Conservation (phyloP, 371 early-diverging fungal genomes). For the Apophysomyces ossiformis region DNA sequence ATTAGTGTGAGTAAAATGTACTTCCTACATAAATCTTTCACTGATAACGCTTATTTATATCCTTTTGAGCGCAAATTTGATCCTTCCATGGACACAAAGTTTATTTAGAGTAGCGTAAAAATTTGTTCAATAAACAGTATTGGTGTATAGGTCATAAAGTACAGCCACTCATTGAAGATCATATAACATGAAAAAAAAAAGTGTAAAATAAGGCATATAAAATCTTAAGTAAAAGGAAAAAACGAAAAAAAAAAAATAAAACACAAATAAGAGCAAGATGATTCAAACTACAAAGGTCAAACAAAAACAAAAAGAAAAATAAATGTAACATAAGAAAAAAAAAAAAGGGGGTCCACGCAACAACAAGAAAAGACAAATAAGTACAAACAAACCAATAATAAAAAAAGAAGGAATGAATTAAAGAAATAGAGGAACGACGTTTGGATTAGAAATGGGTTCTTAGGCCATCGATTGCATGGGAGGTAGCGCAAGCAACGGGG, state of each 20-base stretch:
- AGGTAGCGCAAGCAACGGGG: background rate
- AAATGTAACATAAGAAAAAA: background rate
- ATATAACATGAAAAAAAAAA: background rate
- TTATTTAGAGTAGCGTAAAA: too few relatives aligned
- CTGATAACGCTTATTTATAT: too few relatives aligned
- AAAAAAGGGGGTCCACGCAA: background rate
- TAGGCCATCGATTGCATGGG: background rate
- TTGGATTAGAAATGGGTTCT: background rate
- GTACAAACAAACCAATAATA: too few relatives aligned
- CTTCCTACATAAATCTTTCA: too few relatives aligned
- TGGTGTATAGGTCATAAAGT: background rate
- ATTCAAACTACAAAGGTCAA: background rate
- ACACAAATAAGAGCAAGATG: background rate
- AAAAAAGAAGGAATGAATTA: too few relatives aligned
- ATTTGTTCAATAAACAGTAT: background rate
- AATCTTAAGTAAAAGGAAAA: background rate
- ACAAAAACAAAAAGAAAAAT: background rate
- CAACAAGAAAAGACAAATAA: background rate
- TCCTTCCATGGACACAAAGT: too few relatives aligned
- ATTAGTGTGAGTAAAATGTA: background rate
- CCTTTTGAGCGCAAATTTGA: too few relatives aligned
- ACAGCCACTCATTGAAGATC: slow-evolving; percentile 7
- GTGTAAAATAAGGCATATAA: background rate
- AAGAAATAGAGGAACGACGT: too few relatives aligned
- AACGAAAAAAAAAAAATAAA: background rate